Evolutionary conservation across 352 stramenopile genomes (phyloP), one percentile per base, ranked within the genome.

Genomic region (Hyphochytrium catenoides): DNA sequence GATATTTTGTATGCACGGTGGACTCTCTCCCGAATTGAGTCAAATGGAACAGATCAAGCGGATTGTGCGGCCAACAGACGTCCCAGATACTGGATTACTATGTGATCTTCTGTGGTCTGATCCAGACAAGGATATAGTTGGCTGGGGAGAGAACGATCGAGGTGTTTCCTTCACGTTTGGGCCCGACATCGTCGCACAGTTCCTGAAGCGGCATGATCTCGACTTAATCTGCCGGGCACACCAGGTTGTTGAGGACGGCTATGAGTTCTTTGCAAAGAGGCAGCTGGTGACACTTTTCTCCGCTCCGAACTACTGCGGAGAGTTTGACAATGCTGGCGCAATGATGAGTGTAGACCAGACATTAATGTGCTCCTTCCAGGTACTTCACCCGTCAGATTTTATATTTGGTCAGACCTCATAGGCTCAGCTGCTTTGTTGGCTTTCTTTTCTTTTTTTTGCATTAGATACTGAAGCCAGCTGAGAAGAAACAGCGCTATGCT

Each of bases 1-100:
- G 56, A 98, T 99, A 46, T 94, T 99, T 46, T 98, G 92, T 56
- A 95, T 96, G 58, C 92, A 99, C 52, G 91, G 92, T 21, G 83
- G 84, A 5, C 53, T 95, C 14, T 95, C 74, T 37, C 92, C 90
- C 2, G 88, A 96, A 43, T 65, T 98, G 30, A 68, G 45, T 65
- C 79, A 57, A 67, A 48, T 74, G 35, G 57, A 74, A 39, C 85
- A 96, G 56, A 91, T 95, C 51, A 91, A 93, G 39, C 64, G 81
- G 3, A 85, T 97, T 32, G 59, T 93, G 7, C 70, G 86, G 33
- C 77, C 86, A 12, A 77, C 68, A 19, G 70, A 84, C 29, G 57
- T 92, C 14, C 77, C 79, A 0, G 73, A 93, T 45, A 74, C 65
- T 3, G 70, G 90, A n/a, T 52, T 97, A n/a, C 57, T 99, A 37